Evolutionary conservation across 2,329 filamentous ascomycete genomes (phyloP).

Genomic region (Nannizzia gypsea): DNA sequence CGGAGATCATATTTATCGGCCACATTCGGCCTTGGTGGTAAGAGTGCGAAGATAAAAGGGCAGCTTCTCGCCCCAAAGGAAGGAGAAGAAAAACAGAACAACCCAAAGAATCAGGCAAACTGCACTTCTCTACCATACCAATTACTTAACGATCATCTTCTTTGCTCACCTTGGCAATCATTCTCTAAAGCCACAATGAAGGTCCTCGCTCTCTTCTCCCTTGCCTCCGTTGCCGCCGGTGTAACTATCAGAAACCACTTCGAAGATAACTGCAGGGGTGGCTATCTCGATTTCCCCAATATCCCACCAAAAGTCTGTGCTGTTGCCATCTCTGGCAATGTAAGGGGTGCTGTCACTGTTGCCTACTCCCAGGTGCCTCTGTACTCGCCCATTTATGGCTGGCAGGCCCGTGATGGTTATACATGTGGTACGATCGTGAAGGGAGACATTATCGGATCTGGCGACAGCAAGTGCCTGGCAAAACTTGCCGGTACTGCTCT

Average conservation of each 20-base stretch:
- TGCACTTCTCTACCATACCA: too few relatives aligned
- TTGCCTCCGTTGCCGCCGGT: background rate
- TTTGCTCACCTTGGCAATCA: too few relatives aligned
- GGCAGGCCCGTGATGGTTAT: background rate
- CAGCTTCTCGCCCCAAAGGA: too few relatives aligned
- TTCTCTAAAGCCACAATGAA: too few relatives aligned
- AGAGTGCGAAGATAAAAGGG: too few relatives aligned
- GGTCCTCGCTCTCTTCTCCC: background rate
- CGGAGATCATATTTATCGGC: too few relatives aligned
- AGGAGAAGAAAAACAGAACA: too few relatives aligned
- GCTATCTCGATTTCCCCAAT: background rate
- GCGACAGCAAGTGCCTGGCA: background rate
- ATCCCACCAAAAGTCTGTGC: background rate
- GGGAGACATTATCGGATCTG: background rate
- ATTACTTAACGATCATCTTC: too few relatives aligned
- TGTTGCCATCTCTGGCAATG: background rate
- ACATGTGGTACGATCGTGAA: background rate
- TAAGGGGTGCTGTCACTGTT: background rate
- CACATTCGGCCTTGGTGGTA: too few relatives aligned
- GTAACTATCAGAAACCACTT: background rate
- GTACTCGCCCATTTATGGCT: background rate
- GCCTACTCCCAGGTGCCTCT: background rate
- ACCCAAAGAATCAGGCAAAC: too few relatives aligned
- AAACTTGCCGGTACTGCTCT: background rate
- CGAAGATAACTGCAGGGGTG: background rate